Conservation (phyloP, 148 eudicot genomes). For the Spergularia marina region DNA sequence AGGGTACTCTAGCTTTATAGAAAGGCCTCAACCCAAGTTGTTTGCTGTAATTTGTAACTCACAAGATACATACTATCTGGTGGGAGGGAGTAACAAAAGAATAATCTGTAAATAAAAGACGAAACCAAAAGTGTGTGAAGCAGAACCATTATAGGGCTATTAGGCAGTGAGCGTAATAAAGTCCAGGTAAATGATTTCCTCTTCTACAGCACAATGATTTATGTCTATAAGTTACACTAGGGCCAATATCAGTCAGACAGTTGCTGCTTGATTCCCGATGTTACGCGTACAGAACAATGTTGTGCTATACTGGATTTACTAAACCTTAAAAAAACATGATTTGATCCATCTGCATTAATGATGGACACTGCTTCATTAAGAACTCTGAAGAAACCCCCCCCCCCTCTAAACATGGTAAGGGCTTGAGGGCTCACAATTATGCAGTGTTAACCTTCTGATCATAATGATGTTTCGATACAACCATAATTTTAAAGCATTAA, state of each 20-base stretch:
- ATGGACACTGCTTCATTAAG: constrained; percentile 3
- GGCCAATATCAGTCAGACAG: neutral
- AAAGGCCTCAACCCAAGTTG: neutral
- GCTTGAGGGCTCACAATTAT: neutral
- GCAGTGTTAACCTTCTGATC: too few relatives aligned
- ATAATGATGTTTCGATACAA: neutral
- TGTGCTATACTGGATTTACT: neutral
- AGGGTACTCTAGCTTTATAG: too few relatives aligned
- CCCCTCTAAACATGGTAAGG: neutral
- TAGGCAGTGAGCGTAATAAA: neutral
- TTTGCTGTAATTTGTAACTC: neutral
- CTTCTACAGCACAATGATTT: neutral
- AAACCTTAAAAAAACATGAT: neutral
- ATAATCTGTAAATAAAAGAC: neutral
- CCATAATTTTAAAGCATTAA: neutral
- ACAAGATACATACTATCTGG: neutral
- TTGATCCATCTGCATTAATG: neutral
- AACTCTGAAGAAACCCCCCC: neutral
- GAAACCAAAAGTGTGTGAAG: neutral
- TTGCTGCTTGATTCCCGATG: neutral
- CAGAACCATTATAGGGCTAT: neutral
- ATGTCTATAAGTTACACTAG: neutral
- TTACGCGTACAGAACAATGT: neutral
- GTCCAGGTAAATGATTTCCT: neutral
- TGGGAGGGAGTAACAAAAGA: neutral